These are phyloP conservation scores for Kalanchoe fedtschenkoi DNA, from an alignment of 164 flowering plant species.

Conservation along the genomic window DNA sequence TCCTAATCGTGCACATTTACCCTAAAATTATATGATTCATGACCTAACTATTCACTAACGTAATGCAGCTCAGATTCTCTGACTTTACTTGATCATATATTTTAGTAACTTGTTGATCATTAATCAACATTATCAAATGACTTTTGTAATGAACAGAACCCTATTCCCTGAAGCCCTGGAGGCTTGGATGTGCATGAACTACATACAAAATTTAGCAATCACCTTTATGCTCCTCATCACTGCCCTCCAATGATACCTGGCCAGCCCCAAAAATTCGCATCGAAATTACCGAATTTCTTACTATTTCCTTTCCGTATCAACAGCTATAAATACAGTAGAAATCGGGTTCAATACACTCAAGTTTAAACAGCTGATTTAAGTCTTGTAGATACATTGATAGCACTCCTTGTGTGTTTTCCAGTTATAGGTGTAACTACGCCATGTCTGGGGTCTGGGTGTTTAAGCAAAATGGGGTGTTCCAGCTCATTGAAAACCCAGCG, in stretches of 20 bases:
- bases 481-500: background rate
- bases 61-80: background rate
- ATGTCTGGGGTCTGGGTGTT: constrained; percentile 5
- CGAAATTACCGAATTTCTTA: background rate
- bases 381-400: background rate
- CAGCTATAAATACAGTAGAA: constrained; percentile 1
- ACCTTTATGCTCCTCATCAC: background rate
- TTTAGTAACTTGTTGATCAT: background rate
- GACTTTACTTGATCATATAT: background rate
- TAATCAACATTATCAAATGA: background rate
- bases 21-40: background rate
- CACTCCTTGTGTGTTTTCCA: background rate
- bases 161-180: background rate
- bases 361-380: background rate
- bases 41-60: constrained; percentile 2
- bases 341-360: too few relatives aligned
- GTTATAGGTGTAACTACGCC: background rate
- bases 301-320: background rate
- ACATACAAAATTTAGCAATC: background rate
- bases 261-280: background rate
- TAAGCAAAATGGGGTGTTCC: constrained; percentile 4
- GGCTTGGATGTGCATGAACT: background rate
- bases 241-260: constrained; percentile 5
- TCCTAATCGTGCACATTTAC: background rate
- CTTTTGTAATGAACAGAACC: constrained; percentile 2